Evolutionary conservation across 1,139 yeast genomes (phyloP).

Genomic region (Taphrina deformans): DNA sequence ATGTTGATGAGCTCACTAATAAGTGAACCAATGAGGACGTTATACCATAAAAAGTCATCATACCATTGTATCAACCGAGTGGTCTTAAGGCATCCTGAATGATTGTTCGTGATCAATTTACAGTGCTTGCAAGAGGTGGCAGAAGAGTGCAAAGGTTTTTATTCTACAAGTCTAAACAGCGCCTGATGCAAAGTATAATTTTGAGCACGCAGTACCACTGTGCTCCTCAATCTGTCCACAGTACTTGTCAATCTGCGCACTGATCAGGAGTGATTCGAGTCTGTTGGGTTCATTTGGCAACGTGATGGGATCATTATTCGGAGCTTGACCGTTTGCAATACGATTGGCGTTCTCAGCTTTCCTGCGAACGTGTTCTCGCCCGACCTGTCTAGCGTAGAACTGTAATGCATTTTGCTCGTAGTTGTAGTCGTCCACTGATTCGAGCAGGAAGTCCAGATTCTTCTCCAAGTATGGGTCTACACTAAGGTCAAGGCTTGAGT

Average conservation of each 20-base stretch:
- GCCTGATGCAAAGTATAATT: slow-evolving; percentile 38
- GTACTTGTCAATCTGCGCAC: slow-evolving; percentile 56
- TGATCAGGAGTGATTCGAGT: slow-evolving; percentile 67
- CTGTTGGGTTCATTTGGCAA: slow-evolving; percentile 77
- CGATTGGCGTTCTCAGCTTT: slow-evolving; percentile 61
- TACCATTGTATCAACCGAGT: too few species aligned
- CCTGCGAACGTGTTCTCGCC: slow-evolving; percentile 67
- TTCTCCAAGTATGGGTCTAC: slow-evolving; percentile 50
- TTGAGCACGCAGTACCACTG: slow-evolving; percentile 40
- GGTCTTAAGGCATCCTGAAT: too few species aligned
- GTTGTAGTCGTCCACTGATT: slow-evolving; percentile 74
- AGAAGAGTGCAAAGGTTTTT: not conserved
- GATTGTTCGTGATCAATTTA: too few species aligned
- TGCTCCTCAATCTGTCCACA: slow-evolving; percentile 41
- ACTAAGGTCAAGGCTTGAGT: slow-evolving; percentile 49
- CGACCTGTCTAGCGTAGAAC: slow-evolving; percentile 75
- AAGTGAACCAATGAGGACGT: too few species aligned
- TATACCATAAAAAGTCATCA: too few species aligned
- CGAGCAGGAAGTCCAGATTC: slow-evolving; percentile 67
- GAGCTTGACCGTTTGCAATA: slow-evolving; percentile 57
- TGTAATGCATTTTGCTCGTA: slow-evolving; percentile 81
- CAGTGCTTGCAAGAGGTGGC: too few species aligned
- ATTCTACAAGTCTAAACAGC: slow-evolving; percentile 17
- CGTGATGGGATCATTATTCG: slow-evolving; percentile 57
- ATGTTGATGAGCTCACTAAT: too few species aligned